A percentile compares a stretch with the other conserved stretches of the same genome.
phyloP scores from a whole-genome alignment of 2,329 filamentous ascomycete species.

The Diaporthe sp. region DNA sequence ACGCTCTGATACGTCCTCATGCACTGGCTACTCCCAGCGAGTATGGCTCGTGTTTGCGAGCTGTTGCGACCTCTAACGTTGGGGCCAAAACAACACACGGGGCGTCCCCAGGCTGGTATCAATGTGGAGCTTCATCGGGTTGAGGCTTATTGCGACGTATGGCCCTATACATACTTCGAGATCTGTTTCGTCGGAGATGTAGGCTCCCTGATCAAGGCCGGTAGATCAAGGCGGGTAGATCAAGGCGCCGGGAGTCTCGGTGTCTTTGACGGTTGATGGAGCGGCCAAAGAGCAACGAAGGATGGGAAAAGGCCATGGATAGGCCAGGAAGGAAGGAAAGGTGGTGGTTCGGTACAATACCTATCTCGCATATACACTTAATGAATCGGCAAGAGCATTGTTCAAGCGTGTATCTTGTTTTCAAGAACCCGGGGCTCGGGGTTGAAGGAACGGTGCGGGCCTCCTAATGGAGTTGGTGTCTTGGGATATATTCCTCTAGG shows the following conservation, averaged over 20 bases:
- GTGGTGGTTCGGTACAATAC: conserved; percentile 13
- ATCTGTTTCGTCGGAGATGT: background rate
- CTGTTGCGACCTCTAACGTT: background rate
- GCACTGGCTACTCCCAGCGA: background rate
- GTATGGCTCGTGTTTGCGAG: background rate
- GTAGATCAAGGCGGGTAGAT: background rate
- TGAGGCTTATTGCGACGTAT: background rate
- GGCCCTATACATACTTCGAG: background rate
- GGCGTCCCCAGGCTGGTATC: background rate
- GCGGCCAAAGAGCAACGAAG: background rate
- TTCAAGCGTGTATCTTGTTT: conserved; percentile 5
- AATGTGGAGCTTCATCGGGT: background rate
- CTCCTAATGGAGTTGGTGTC: too few relatives aligned
- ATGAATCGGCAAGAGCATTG: conserved; percentile 24
- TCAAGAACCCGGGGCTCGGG: background rate
- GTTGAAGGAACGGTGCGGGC: background rate
- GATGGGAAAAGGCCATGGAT: conserved; percentile 1
- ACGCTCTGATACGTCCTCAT: background rate
- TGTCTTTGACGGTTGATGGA: background rate
- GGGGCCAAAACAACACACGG: background rate
- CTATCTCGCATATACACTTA: conserved; percentile 24
- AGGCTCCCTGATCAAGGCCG: background rate
- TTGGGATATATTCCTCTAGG: background rate
- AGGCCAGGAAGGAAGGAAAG: background rate
- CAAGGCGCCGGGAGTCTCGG: background rate